phyloP scores from a whole-genome alignment of 805 yeast genomes.

The Barnettozyma populi region DNA sequence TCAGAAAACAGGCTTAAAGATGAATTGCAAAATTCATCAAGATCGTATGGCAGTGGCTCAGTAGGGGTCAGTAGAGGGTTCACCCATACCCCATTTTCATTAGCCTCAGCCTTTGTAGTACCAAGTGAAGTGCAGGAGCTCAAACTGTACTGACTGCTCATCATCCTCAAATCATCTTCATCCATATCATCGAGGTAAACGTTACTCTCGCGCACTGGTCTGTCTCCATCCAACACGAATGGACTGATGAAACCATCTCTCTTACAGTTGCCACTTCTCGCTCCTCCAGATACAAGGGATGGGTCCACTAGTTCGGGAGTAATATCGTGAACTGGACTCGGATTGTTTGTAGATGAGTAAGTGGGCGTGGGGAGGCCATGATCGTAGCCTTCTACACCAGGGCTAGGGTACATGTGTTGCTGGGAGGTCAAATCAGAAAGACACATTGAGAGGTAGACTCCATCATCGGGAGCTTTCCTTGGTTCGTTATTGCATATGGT shows the following conservation, averaged over 20 bases:
- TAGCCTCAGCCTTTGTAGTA: neutral
- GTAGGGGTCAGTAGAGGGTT: constrained; percentile 7
- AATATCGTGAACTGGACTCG: neutral
- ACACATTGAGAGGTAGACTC: neutral
- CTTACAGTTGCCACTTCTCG: neutral
- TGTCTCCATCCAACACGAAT: neutral
- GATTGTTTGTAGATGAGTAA: neutral
- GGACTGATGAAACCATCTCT: neutral
- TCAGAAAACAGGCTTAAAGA: neutral
- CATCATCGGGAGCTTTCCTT: neutral
- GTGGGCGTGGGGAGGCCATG: constrained; percentile 1
- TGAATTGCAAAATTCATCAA: neutral
- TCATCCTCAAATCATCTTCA: neutral
- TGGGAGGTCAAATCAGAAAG: neutral
- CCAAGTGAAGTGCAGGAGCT: neutral
- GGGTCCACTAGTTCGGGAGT: neutral
- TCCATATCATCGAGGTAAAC: neutral
- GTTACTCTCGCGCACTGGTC: neutral
- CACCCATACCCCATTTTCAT: neutral
- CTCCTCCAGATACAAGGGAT: neutral
- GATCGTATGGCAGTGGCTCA: neutral
- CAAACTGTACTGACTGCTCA: neutral
- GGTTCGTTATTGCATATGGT: neutral
- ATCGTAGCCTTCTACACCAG: neutral
- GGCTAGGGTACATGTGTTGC: neutral